phyloP scores from a whole-genome alignment of 192 early-diverging fungal species.

The Coemansia sp. region DNA sequence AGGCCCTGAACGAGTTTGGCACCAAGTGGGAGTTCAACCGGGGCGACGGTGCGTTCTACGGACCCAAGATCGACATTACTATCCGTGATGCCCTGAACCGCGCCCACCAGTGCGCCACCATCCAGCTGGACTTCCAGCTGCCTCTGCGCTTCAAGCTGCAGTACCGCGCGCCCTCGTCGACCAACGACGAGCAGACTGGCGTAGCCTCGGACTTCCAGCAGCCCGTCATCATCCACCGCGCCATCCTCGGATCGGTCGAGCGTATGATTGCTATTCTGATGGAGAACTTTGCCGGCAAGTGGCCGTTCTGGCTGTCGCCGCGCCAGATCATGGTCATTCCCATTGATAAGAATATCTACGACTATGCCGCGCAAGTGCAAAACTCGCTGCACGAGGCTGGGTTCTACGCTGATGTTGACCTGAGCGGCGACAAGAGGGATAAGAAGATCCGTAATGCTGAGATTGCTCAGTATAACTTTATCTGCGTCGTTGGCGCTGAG shows the following conservation, averaged over 20 bases:
- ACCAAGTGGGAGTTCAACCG: slow-evolving; percentile 86
- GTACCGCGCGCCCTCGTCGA: slow-evolving; percentile 73
- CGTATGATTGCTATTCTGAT: slow-evolving; percentile 94
- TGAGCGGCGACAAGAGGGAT: slow-evolving; percentile 84
- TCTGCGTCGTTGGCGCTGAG: slow-evolving; percentile 91
- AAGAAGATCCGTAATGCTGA: slow-evolving; percentile 99
- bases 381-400: slow-evolving; percentile 72
- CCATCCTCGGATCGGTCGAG: slow-evolving; percentile 96
- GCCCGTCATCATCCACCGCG: slow-evolving; percentile 98
- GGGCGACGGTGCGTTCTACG: slow-evolving; percentile 99
- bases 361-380: slow-evolving; percentile 78
- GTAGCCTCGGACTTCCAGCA: slow-evolving; percentile 61
- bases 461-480: slow-evolving; percentile 94
- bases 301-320: slow-evolving; percentile 98
- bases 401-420: slow-evolving; percentile 85
- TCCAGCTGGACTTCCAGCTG: slow-evolving; percentile 98
- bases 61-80: slow-evolving; percentile 99
- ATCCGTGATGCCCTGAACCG: slow-evolving; percentile 93
- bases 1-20: slow-evolving; percentile 81
- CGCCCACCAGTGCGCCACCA: slow-evolving; percentile 94
- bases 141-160: slow-evolving; percentile 92
- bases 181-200: slow-evolving; percentile 30
- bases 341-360: slow-evolving; percentile 74
- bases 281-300: slow-evolving; percentile 96
- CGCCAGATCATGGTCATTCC: slow-evolving; percentile 93